Evolutionary conservation across 805 yeast genomes (phyloP), one percentile per base, ranked within the genome.

Genomic region (Helenozyma rhizophorensis): DNA sequence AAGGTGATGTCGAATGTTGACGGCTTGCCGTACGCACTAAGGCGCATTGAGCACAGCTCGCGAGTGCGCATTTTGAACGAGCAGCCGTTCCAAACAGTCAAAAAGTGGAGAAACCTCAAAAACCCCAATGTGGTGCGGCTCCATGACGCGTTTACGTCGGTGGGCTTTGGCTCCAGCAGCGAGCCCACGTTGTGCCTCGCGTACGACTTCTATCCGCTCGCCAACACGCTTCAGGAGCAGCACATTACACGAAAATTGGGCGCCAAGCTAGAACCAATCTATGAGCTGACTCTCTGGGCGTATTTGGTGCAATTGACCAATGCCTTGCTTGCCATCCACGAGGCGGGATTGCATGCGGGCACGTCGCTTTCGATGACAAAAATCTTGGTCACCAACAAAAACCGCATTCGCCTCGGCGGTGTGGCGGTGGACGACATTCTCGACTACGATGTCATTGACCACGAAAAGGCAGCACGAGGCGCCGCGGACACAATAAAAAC

Each of bases 121-220:
- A 50, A 49, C 30, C 72, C 86, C 2, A 80, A 81, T 47, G 62
- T 86, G 14, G 84, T 83, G 1, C 68, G 72, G 25, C 60, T 87
- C 5, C 72, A 75, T 26, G 96, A 89, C 53, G 87, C 93, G 6
- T 90, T 93, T 56, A 81, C 96, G 1, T 78, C 90, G 5, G 74
- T 87, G 36, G 82, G 87, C 4, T 93, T 93, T 63, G 90, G 86
- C 27, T 93, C 84, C 47, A 69, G 71, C 29, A 41, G 45, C 6
- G 48, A 46, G 32, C 50, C 60, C 10, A 79, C 93, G 1, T 67
- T 93, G 36, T 72, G 87, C 25, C 64, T 88, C 27, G 81, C 84
- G 4, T 86, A 87, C 58, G 97, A 90, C 51, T 93, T 78, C 55
- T 84, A 73, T 56, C 97, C 98, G 15, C 66, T 77, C 39, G 72